Conservation (phyloP, 1,284 basidiomycete species). For the Apiotrichum siamense region DNA sequence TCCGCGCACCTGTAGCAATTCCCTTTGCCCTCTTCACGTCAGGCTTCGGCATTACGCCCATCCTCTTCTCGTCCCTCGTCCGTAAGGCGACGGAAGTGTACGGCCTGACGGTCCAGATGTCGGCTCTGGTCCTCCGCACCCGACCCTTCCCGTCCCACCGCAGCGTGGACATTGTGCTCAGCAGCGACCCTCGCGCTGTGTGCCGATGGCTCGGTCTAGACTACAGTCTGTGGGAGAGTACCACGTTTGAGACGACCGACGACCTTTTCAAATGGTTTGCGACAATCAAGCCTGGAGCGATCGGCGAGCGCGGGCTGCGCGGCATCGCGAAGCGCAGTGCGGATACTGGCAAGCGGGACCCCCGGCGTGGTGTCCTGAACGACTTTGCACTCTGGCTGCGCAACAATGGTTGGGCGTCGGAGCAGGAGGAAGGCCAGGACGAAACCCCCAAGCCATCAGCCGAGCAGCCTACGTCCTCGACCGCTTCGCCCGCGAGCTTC, state of each 20-base stretch:
- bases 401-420: not conserved
- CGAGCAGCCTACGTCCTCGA: not conserved
- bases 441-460: not conserved
- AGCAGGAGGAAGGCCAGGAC: not conserved
- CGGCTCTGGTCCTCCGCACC: slow-evolving; percentile 19
- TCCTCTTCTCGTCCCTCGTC: slow-evolving; percentile 7
- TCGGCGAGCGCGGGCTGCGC: not conserved
- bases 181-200: slow-evolving; percentile 17
- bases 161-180: slow-evolving; percentile 23
- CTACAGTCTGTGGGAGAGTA: not conserved
- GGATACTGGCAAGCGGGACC: not conserved
- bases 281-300: not conserved
- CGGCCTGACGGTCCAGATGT: slow-evolving; percentile 6
- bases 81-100: slow-evolving; percentile 1
- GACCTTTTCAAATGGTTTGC: slow-evolving; percentile 7
- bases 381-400: slow-evolving; percentile 3
- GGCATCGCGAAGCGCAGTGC: not conserved
- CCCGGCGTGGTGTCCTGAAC: not conserved
- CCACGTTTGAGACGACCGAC: not conserved
- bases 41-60: slow-evolving; percentile 13
- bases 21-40: slow-evolving; percentile 13
- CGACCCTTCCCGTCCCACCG: slow-evolving; percentile 22
- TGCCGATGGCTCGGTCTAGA: slow-evolving; percentile 31
- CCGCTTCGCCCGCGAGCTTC: not conserved
- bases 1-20: slow-evolving; percentile 9